These are phyloP conservation scores for Botrytis pseudocinerea DNA, from an alignment of 2,329 filamentous ascomycete species.

Conservation along the genomic window DNA sequence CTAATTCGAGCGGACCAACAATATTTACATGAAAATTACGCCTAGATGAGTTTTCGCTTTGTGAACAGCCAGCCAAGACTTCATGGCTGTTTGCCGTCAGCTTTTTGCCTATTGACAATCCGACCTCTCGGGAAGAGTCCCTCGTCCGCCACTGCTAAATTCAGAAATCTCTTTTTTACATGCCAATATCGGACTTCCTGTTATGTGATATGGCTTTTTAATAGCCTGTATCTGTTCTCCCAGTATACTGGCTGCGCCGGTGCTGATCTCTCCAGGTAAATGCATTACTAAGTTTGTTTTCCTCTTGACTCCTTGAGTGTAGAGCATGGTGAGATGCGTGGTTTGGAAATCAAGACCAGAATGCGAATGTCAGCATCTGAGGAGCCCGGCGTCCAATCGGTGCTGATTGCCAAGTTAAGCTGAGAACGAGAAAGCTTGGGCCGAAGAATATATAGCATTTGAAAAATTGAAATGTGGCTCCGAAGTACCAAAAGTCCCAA, in stretches of 20 bases:
- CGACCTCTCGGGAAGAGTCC: neutral
- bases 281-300: neutral
- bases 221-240: neutral
- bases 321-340: neutral
- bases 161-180: neutral
- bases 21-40: neutral
- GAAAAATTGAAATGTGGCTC: neutral
- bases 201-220: neutral
- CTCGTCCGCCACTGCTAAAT: neutral
- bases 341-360: neutral
- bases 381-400: conserved; percentile 2
- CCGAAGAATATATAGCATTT: neutral
- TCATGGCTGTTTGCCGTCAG: conserved; percentile 12
- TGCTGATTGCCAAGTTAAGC: conserved; percentile 15
- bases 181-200: neutral
- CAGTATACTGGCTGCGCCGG: neutral
- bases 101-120: neutral
- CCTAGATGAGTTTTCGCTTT: neutral
- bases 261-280: neutral
- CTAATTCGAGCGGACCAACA: conserved; percentile 8
- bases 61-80: conserved; percentile 3
- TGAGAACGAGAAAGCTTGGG: neutral
- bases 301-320: neutral
- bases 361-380: neutral
- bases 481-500: neutral